Evolutionary conservation across 257 asterid species (phyloP).

Genomic region (Solanum pinnatisectum): DNA sequence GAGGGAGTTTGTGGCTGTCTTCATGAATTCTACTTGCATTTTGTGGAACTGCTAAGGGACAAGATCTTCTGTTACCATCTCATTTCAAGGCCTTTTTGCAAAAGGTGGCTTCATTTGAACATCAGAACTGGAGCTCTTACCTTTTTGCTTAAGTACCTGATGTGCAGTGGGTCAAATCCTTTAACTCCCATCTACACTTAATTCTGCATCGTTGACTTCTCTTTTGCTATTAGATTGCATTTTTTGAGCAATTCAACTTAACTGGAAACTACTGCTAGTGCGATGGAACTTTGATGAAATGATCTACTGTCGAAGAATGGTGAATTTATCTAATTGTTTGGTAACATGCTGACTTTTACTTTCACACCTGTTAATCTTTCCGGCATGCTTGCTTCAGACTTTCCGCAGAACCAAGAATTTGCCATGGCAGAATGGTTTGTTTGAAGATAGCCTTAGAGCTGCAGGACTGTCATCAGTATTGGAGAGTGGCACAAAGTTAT

Average conservation of each 20-base stretch:
- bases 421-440: conserved; percentile 81
- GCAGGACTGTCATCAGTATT: conserved; percentile 69
- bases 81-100: conserved; percentile 50
- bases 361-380: conserved; percentile 42
- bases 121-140: conserved; percentile 59
- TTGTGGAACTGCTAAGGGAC: conserved; percentile 25
- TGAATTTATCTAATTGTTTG: conserved; percentile 29
- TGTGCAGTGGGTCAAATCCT: conserved; percentile 45
- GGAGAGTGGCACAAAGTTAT: conserved; percentile 57
- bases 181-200: conserved; percentile 34
- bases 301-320: conserved; percentile 50
- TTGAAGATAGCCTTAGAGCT: conserved; percentile 83
- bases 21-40: conserved; percentile 20
- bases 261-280: conserved; percentile 21
- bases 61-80: conserved; percentile 31
- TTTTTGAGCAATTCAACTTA: conserved; percentile 45
- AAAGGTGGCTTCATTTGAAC: conserved; percentile 55
- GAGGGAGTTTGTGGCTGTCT: conserved; percentile 31
- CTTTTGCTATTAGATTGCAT: conserved; percentile 34
- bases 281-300: conserved; percentile 50
- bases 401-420: conserved; percentile 68
- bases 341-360: conserved; percentile 56
- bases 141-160: conserved; percentile 43
- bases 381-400: conserved; percentile 83
- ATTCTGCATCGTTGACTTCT: conserved; percentile 19